A percentile compares a stretch with the other conserved stretches of the same genome.
Evolutionary conservation across 208 protist species (phyloP).

Genomic region (Dictyostelium gargantuum): DNA sequence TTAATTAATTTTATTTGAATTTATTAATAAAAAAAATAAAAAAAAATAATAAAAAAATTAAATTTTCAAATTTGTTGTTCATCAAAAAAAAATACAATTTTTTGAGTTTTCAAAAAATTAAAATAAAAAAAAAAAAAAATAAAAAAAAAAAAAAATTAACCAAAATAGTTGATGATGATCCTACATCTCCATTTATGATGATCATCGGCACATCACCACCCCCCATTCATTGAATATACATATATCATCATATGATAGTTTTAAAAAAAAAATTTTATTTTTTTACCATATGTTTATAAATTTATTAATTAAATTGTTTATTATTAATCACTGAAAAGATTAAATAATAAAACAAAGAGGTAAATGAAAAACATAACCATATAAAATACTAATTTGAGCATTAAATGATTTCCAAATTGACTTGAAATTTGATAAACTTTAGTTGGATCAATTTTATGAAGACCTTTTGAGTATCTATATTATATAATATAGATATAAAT

Average conservation of each 20-base stretch:
- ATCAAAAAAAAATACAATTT: too few species aligned
- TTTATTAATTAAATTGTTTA: too few species aligned
- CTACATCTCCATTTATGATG: too few species aligned
- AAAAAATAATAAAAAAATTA: not conserved
- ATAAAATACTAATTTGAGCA: constrained; percentile 62
- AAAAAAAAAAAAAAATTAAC: not conserved
- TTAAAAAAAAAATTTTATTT: too few species aligned
- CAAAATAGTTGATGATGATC: not conserved
- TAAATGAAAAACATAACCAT: constrained; percentile 67
- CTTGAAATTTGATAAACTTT: constrained; percentile 45
- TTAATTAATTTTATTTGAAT: not conserved
- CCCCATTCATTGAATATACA: too few species aligned
- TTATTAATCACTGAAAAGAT: constrained; percentile 34
- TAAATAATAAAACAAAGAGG: constrained; percentile 49
- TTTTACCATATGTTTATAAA: too few species aligned
- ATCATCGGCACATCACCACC: too few species aligned
- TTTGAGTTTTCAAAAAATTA: too few species aligned
- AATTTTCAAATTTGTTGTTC: too few species aligned
- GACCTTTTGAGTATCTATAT: constrained; percentile 48
- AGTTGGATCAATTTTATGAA: constrained; percentile 20
- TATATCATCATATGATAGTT: too few species aligned
- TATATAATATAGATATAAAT: not conserved
- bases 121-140: not conserved
- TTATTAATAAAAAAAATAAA: too few species aligned
- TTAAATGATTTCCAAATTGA: constrained; percentile 63